Base-by-base conservation (phyloP, 2,329 filamentous ascomycete genomes). In the Epichloe uncinata region DNA sequence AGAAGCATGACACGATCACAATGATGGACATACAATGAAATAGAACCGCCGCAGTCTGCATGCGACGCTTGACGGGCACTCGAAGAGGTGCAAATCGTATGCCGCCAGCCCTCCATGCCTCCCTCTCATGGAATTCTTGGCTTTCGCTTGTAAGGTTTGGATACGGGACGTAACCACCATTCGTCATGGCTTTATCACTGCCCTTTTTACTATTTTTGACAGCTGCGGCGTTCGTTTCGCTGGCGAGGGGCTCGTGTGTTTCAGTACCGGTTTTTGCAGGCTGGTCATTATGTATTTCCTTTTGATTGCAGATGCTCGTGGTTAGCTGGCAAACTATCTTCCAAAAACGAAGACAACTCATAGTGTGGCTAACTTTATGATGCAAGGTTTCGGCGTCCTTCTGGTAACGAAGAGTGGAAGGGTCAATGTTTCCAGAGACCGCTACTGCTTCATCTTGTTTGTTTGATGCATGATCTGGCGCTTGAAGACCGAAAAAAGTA, bases 31-130 rank as follows among this genome's bases (percentile, higher is more conserved):
- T 74, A 53, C 80, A 86, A 66, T 90, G 85, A 57, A 81, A 75
- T 8, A 90, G 71, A 12, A 90, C 85, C 4, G 91, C 78, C 37
- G 89, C 77, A 3, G 90, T 93, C 66, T 91, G 85, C 44, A 87
- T 66, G 26, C 86, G 79, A 42, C 86, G 78, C 58, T 77, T 76
- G 45, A 87, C 70, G 2, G 86, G 85, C 20, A 90, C 75, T 52
- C 82, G 82, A 55, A 87, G 71, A 15, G 91, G 91, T 6, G 90
- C 93, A 74, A 88, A 96, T 54, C 85, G 81, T 58, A 96, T 87
- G 38, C 83, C 71, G 45, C 68, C 69, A 7, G 68, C 64, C 33
- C 58, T 63, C 62, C 65, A 68, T 18, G 60, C 65, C 33, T 60
- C 58, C 11, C 53, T 55, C 50, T 65, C 63, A 42, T 60, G 57